These are phyloP conservation scores for Colletotrichum sp. DNA, from an alignment of 2,329 filamentous ascomycete species.

Conservation along the genomic window DNA sequence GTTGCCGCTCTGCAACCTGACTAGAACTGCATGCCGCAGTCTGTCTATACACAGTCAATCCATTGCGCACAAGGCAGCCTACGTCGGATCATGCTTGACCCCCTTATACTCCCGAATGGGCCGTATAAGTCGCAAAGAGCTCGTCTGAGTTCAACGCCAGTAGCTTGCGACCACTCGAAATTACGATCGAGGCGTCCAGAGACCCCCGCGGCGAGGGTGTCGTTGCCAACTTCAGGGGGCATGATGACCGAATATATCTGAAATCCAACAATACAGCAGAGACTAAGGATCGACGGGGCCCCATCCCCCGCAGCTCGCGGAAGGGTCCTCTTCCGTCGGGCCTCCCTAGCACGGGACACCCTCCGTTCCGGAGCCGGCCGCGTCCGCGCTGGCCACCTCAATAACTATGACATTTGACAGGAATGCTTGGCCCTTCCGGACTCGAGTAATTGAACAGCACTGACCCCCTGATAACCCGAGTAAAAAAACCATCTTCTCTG, in stretches of 20 bases:
- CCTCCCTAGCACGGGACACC: neutral
- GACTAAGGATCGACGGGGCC: neutral
- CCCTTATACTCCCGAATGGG: neutral
- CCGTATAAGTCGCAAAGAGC: neutral
- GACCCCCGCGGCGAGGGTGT: neutral
- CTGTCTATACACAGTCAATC: neutral
- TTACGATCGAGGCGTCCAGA: neutral
- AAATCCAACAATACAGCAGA: neutral
- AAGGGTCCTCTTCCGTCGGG: neutral
- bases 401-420: neutral
- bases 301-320: neutral
- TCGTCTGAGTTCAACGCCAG: neutral
- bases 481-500: neutral
- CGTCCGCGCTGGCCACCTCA: neutral
- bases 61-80: neutral
- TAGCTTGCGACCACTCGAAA: neutral
- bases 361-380: neutral
- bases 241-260: neutral
- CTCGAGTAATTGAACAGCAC: neutral
- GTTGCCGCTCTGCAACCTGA: neutral
- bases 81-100: neutral
- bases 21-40: neutral
- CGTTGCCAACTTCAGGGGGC: neutral
- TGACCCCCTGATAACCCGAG: neutral
- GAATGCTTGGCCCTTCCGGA: neutral